Evolutionary conservation across 2,329 filamentous ascomycete species (phyloP).

Genomic region (Aspergillus sp.): DNA sequence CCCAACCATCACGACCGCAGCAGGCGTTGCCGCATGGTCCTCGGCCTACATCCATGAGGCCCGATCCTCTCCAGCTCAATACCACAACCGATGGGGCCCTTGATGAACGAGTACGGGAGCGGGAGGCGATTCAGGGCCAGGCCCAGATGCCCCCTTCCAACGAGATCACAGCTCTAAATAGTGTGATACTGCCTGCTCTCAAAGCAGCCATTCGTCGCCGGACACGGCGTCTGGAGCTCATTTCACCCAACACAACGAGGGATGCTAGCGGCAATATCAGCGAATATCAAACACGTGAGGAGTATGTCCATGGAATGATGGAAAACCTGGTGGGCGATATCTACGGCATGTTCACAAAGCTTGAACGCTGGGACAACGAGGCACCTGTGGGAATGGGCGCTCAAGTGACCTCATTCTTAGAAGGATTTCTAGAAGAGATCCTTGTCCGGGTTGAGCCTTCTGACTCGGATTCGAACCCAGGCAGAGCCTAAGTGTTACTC

Average conservation of each 20-base stretch:
- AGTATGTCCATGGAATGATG: slow-evolving; percentile 81
- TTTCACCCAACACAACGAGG: slow-evolving; percentile 40
- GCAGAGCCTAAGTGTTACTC: neutral
- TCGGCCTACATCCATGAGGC: slow-evolving; percentile 8
- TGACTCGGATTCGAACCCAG: slow-evolving; percentile 18
- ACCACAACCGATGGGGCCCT: slow-evolving; percentile 4
- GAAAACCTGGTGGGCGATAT: slow-evolving; percentile 79
- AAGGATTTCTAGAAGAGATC: slow-evolving; percentile 91
- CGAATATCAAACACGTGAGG: slow-evolving; percentile 62
- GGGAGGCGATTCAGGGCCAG: slow-evolving; percentile 17
- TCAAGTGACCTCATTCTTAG: slow-evolving; percentile 83
- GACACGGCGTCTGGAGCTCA: slow-evolving; percentile 55
- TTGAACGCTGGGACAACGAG: slow-evolving; percentile 82
- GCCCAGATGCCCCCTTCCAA: slow-evolving; percentile 37
- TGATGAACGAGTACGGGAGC: slow-evolving; percentile 13
- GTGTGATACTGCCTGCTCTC: slow-evolving; percentile 89
- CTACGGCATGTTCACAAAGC: slow-evolving; percentile 79
- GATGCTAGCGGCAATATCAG: slow-evolving; percentile 55
- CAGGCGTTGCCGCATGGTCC: slow-evolving; percentile 13
- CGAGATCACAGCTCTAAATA: slow-evolving; percentile 81
- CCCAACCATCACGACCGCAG: slow-evolving; percentile 14
- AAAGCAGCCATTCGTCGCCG: slow-evolving; percentile 87
- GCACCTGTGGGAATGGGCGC: slow-evolving; percentile 92
- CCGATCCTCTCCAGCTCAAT: slow-evolving; percentile 13
- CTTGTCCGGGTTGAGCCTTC: slow-evolving; percentile 86